Conservation (phyloP, 306 rosid species). For the Gillenia trifoliata region DNA sequence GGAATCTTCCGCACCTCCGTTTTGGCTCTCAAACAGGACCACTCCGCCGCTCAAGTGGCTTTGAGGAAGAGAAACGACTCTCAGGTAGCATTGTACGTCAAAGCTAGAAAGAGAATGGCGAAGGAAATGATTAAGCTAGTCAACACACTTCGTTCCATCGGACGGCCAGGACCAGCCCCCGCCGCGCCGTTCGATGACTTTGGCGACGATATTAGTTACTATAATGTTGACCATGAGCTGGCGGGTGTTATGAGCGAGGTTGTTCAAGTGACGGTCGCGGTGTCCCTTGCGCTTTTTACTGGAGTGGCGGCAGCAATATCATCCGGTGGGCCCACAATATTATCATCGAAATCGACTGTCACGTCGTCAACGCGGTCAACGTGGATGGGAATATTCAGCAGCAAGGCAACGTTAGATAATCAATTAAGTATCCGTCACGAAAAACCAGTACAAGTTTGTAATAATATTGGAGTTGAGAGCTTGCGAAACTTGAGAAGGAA, state of each 20-base stretch:
- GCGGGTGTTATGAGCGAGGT: constrained; percentile 47
- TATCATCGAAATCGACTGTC: neutral
- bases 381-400: constrained; percentile 28
- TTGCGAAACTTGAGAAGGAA: constrained; percentile 43
- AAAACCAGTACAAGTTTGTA: neutral
- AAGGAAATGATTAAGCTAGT: constrained; percentile 52
- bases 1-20: constrained; percentile 71
- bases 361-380: neutral
- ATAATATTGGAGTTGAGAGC: constrained; percentile 9
- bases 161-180: neutral
- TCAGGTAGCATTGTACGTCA: constrained; percentile 34
- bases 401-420: constrained; percentile 16
- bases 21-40: constrained; percentile 46
- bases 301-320: constrained; percentile 39
- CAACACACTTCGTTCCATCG: constrained; percentile 30
- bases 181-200: neutral
- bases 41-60: constrained; percentile 68
- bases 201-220: neutral
- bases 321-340: constrained; percentile 23
- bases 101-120: constrained; percentile 40
- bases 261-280: constrained; percentile 41
- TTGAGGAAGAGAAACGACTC: constrained; percentile 50
- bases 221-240: constrained; percentile 39
- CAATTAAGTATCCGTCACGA: neutral
- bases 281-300: constrained; percentile 52